Conservation (phyloP, 2,329 filamentous ascomycete genomes). For the Orbilia oligospora region DNA sequence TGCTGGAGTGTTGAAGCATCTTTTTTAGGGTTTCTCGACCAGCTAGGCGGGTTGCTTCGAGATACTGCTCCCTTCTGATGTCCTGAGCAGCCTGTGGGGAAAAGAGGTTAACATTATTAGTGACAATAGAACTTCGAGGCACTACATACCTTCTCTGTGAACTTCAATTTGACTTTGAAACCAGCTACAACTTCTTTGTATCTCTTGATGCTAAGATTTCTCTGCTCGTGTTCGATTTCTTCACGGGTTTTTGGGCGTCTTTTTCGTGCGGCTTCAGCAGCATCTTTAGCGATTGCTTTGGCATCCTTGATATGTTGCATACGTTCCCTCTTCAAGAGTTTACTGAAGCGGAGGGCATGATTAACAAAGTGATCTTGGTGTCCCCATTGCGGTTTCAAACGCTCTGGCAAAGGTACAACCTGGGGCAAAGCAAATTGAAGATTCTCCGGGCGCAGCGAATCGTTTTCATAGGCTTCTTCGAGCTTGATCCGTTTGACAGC, state of each 20-base stretch:
- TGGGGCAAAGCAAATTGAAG: slow-evolving; percentile 74
- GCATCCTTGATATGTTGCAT: slow-evolving; percentile 80
- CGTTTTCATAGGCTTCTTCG: slow-evolving; percentile 79
- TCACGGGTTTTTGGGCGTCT: slow-evolving; percentile 82
- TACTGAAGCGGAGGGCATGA: slow-evolving; percentile 84
- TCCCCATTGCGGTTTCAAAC: slow-evolving; percentile 84
- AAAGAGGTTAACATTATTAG: slow-evolving; percentile 7
- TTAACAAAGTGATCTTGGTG: slow-evolving; percentile 87
- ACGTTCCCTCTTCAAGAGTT: slow-evolving; percentile 83
- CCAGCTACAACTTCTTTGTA: slow-evolving; percentile 78
- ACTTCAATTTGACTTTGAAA: slow-evolving; percentile 57
- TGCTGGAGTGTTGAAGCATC: slow-evolving; percentile 71
- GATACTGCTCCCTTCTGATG: slow-evolving; percentile 66
- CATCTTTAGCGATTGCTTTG: slow-evolving; percentile 63
- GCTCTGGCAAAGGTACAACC: slow-evolving; percentile 76
- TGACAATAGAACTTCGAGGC: not conserved
- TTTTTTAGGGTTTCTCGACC: slow-evolving; percentile 71
- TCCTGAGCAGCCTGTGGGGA: slow-evolving; percentile 63
- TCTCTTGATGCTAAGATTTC: slow-evolving; percentile 75
- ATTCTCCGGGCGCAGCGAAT: slow-evolving; percentile 79
- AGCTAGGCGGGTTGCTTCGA: slow-evolving; percentile 70
- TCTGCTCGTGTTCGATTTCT: slow-evolving; percentile 84
- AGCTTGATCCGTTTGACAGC: slow-evolving; percentile 79
- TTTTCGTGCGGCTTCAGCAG: slow-evolving; percentile 80
- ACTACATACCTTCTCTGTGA: slow-evolving; percentile 53